phyloP scores from a whole-genome alignment of 306 rosid genomes.

The Myrica gale region DNA sequence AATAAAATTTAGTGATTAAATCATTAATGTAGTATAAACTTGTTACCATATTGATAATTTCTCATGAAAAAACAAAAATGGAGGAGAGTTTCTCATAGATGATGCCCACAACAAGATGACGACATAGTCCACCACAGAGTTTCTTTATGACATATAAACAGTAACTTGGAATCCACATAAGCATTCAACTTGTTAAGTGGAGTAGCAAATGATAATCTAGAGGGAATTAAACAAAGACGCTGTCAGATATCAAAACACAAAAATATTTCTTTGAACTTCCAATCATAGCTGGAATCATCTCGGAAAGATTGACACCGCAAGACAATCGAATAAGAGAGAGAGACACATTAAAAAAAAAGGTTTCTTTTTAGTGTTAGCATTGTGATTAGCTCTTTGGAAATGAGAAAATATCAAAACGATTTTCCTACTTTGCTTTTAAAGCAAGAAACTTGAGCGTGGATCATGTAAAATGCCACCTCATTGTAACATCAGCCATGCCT shows the following conservation, averaged over 20 bases:
- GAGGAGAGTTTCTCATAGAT: not conserved
- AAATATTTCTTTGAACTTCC: not conserved
- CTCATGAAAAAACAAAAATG: too few species aligned
- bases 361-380: not conserved
- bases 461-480: not conserved
- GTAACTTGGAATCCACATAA: constrained; percentile 24
- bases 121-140: constrained; percentile 6
- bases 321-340: not conserved
- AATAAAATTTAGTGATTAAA: too few species aligned
- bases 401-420: too few species aligned
- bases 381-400: not conserved
- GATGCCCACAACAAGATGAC: constrained; percentile 6
- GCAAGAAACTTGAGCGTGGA: not conserved
- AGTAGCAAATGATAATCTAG: constrained; percentile 13
- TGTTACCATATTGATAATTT: too few species aligned
- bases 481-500: not conserved
- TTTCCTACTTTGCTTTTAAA: not conserved
- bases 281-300: constrained; percentile 16
- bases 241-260: not conserved
- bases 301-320: constrained; percentile 8
- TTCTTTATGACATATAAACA: not conserved
- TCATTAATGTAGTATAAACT: too few species aligned
- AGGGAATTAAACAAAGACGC: not conserved
- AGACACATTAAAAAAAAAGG: not conserved
- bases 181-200: constrained; percentile 36